Evolutionary conservation across 2,329 filamentous ascomycete species (phyloP).

Genomic region (Penicillium corylophilum): DNA sequence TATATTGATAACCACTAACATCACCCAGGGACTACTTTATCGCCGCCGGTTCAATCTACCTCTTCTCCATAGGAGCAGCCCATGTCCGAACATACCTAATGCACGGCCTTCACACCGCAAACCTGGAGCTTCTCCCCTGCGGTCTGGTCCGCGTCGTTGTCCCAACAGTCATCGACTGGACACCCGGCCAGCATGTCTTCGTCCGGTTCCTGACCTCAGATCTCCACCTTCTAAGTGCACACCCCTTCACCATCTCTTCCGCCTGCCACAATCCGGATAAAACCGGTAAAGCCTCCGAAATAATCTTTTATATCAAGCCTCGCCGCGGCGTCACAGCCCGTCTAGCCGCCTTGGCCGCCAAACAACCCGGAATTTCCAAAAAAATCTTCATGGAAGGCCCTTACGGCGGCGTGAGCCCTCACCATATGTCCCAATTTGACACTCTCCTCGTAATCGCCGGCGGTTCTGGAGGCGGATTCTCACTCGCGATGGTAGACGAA

Average conservation of each 20-base stretch:
- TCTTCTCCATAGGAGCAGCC: conserved; percentile 46
- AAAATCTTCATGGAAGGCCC: conserved; percentile 57
- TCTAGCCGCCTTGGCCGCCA: conserved; percentile 41
- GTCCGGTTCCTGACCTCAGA: conserved; percentile 49
- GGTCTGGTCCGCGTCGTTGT: conserved; percentile 45
- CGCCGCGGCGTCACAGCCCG: conserved; percentile 51
- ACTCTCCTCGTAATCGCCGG: conserved; percentile 53
- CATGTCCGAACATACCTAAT: conserved; percentile 49
- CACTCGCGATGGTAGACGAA: conserved; percentile 52
- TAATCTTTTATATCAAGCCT: conserved; percentile 55
- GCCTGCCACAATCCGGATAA: conserved; percentile 32
- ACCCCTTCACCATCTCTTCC: conserved; percentile 58
- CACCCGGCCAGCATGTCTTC: conserved; percentile 55
- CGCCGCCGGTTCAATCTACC: conserved; percentile 53
- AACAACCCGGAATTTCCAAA: conserved; percentile 39
- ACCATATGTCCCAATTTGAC: conserved; percentile 42
- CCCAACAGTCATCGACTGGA: conserved; percentile 47
- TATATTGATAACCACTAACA: neutral
- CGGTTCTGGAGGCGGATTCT: conserved; percentile 57
- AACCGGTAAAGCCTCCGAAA: conserved; percentile 30
- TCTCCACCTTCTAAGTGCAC: conserved; percentile 46
- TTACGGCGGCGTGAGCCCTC: conserved; percentile 52
- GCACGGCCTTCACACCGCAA: conserved; percentile 49
- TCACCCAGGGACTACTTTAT: conserved; percentile 58
- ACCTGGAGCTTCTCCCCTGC: conserved; percentile 41